phyloP scores from a whole-genome alignment of 345 rosid species.

The Ricinus communis region DNA sequence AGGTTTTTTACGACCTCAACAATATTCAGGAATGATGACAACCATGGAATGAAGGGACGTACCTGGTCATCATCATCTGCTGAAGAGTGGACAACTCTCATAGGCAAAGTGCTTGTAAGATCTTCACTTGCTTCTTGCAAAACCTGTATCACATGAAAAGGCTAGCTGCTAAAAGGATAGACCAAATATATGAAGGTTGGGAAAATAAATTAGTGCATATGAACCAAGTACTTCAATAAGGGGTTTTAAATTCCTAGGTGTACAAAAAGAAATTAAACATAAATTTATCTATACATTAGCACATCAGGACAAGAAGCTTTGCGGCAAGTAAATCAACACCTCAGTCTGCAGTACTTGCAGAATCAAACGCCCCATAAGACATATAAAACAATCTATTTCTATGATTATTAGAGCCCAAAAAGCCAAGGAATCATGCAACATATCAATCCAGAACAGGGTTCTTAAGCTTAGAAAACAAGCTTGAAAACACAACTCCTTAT shows the following conservation, averaged over 20 bases:
- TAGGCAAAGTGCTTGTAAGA: slow-evolving; percentile 35
- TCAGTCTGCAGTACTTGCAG: background rate
- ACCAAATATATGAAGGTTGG: background rate
- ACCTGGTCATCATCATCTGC: slow-evolving; percentile 70
- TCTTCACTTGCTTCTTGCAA: slow-evolving; percentile 42
- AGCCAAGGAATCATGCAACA: background rate
- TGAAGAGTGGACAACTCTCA: slow-evolving; percentile 45
- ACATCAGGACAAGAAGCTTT: background rate
- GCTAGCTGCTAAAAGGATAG: slow-evolving; percentile 8
- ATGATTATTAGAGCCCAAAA: background rate
- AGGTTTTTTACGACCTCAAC: background rate
- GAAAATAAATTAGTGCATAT: background rate
- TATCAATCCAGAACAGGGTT: background rate
- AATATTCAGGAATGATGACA: no score
- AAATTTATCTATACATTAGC: background rate
- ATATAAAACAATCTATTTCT: background rate
- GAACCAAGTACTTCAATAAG: background rate
- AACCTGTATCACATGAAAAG: slow-evolving; percentile 35
- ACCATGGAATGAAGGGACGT: background rate
- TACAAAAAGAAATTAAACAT: background rate
- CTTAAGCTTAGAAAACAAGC: background rate
- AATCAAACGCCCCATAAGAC: background rate
- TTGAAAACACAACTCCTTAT: background rate
- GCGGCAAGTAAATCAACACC: background rate
- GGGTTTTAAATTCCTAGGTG: background rate